Evolutionary conservation across 768 basidiomycete genomes (phyloP).

Genomic region (Rhodosporidiobolus odoratus): DNA sequence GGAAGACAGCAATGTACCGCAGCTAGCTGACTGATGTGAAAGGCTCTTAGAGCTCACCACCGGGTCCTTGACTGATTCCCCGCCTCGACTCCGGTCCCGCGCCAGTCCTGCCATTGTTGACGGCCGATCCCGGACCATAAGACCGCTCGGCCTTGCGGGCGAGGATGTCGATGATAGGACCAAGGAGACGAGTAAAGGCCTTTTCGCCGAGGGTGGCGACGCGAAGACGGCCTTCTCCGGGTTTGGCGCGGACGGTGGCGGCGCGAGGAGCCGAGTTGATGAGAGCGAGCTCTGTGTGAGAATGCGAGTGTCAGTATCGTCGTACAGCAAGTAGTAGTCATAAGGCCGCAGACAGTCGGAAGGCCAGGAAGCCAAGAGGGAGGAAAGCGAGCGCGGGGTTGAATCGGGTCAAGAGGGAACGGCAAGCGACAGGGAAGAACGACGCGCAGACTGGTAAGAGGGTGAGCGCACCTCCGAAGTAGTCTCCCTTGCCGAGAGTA

Average conservation of each 20-base stretch:
- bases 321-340: no score
- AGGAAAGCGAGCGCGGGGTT: background rate
- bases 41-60: no score
- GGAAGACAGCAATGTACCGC: no score
- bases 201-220: conserved; percentile 89
- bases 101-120: conserved; percentile 1
- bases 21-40: no score
- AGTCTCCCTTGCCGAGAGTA: conserved; percentile 79
- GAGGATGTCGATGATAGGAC: conserved; percentile 47
- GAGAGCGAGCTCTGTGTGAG: conserved; percentile 71
- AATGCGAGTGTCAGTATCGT: conserved; percentile 4
- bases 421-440: conserved; percentile 15
- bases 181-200: conserved; percentile 87
- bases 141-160: conserved; percentile 41
- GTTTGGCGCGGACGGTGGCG: conserved; percentile 74
- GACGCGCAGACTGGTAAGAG: no score
- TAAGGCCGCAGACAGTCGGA: no score
- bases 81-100: background rate
- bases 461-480: conserved; percentile 99
- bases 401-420: background rate
- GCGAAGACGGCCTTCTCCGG: conserved; percentile 62
- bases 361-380: background rate
- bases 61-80: background rate
- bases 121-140: conserved; percentile 33
- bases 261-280: conserved; percentile 83